Evolutionary conservation across 2,329 filamentous ascomycete species (phyloP).

Genomic region (Botryosphaeria dothidea): DNA sequence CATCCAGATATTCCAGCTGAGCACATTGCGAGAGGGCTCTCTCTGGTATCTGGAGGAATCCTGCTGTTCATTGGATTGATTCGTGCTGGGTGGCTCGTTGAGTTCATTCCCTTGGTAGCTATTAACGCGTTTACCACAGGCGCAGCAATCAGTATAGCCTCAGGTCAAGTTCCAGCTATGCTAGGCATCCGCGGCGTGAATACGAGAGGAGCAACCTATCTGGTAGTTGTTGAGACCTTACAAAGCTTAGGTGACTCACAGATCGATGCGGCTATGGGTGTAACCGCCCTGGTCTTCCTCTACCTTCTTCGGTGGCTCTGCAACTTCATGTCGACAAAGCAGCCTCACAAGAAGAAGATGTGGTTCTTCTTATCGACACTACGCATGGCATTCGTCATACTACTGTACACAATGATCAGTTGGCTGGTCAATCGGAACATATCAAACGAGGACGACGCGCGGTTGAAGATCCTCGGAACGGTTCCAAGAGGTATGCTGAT

Average conservation of each 20-base stretch:
- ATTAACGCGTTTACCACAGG: conserved; percentile 63
- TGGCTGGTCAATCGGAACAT: conserved; percentile 60
- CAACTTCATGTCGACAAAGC: conserved; percentile 42
- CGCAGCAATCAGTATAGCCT: conserved; percentile 64
- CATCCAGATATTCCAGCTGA: conserved; percentile 61
- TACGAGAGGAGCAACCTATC: background rate
- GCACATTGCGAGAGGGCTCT: conserved; percentile 72
- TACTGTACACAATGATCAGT: conserved; percentile 64
- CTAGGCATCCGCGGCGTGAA: conserved; percentile 49
- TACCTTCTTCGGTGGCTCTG: conserved; percentile 59
- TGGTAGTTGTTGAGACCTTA: background rate
- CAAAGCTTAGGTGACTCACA: conserved; percentile 55
- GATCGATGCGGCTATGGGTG: conserved; percentile 61
- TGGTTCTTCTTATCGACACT: conserved; percentile 62
- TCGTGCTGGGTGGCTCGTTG: conserved; percentile 81
- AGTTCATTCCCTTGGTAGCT: conserved; percentile 82
- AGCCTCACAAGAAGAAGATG: conserved; percentile 58
- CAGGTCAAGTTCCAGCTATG: conserved; percentile 64
- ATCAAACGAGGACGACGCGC: conserved; percentile 38
- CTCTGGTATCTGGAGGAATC: conserved; percentile 73
- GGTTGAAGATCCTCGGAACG: conserved; percentile 60
- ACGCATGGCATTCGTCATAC: conserved; percentile 60
- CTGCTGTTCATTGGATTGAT: conserved; percentile 74
- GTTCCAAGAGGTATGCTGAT: conserved; percentile 33
- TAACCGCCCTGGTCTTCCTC: conserved; percentile 59